Evolutionary conservation across 2,329 filamentous ascomycete genomes (phyloP).

Genomic region (Pyrenochaeta sp.): DNA sequence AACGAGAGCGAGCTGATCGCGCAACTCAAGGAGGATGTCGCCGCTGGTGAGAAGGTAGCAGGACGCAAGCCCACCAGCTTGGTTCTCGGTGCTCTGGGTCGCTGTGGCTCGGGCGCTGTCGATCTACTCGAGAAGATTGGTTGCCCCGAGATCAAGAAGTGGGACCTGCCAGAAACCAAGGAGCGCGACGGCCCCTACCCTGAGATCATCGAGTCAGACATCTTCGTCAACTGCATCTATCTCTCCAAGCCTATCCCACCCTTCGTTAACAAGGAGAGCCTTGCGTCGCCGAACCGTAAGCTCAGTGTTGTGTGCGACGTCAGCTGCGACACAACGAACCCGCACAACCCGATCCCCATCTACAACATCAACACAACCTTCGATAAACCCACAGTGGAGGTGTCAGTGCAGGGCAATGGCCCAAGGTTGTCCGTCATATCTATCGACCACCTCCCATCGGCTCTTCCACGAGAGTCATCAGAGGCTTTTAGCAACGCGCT

Average conservation of each 20-base stretch:
- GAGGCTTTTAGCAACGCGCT: conserved; percentile 84
- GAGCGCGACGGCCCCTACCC: conserved; percentile 73
- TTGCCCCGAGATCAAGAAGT: conserved; percentile 72
- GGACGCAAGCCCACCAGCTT: conserved; percentile 77
- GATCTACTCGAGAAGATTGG: conserved; percentile 80
- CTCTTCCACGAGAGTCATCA: conserved; percentile 85
- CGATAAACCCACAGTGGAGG: conserved; percentile 82
- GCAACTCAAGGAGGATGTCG: conserved; percentile 76
- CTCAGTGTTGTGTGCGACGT: conserved; percentile 70
- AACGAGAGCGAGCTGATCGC: conserved; percentile 77
- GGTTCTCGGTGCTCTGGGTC: conserved; percentile 80
- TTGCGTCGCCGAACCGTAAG: conserved; percentile 73
- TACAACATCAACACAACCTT: conserved; percentile 89
- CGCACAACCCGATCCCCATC: conserved; percentile 78
- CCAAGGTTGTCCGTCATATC: conserved; percentile 80
- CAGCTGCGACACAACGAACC: conserved; percentile 74
- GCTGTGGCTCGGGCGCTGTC: conserved; percentile 85
- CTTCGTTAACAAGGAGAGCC: conserved; percentile 77
- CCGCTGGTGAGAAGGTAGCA: conserved; percentile 70
- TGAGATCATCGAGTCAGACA: conserved; percentile 73
- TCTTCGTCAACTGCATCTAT: conserved; percentile 72
- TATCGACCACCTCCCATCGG: conserved; percentile 57
- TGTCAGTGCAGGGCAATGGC: conserved; percentile 66
- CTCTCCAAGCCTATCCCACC: conserved; percentile 79
- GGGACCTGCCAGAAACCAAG: conserved; percentile 82